Evolutionary conservation across 2,329 filamentous ascomycete genomes (phyloP).

Genomic region (Elsinoe fawcettii): DNA sequence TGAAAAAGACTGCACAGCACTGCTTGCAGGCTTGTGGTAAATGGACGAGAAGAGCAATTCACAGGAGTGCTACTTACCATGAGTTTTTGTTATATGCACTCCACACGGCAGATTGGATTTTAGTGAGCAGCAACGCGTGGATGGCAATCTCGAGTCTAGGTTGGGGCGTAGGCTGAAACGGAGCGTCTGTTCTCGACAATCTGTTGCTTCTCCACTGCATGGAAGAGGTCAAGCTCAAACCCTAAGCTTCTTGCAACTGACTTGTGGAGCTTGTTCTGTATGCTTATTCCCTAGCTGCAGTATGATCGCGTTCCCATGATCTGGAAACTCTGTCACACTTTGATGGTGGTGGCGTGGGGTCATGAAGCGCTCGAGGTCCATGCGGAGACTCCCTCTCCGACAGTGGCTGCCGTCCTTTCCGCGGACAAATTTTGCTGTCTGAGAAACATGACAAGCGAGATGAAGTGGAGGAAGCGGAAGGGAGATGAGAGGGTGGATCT

Average conservation of each 20-base stretch:
- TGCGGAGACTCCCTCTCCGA: background rate
- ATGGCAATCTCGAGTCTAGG: background rate
- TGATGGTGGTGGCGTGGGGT: background rate
- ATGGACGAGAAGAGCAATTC: background rate
- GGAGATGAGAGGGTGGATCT: conserved; percentile 1
- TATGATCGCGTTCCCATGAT: background rate
- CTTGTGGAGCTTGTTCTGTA: conserved; percentile 1
- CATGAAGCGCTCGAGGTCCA: background rate
- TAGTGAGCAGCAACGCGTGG: background rate
- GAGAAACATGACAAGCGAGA: background rate
- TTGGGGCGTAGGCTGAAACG: conserved; percentile 2
- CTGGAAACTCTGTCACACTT: background rate
- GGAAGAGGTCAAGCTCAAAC: background rate
- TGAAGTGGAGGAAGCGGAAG: background rate
- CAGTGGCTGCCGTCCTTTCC: background rate
- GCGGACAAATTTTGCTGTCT: background rate
- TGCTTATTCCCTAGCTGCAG: background rate
- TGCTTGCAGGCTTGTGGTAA: conserved; percentile 4
- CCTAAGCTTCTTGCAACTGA: background rate
- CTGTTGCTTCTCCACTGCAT: background rate
- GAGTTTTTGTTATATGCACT: background rate
- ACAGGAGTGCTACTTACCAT: background rate
- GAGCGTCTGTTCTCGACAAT: background rate
- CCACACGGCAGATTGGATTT: background rate
- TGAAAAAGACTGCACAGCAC: conserved; percentile 2